Evolutionary conservation across 139 green algal species (phyloP), one percentile per base, ranked within the genome.

Genomic region (Closterium sp.): DNA sequence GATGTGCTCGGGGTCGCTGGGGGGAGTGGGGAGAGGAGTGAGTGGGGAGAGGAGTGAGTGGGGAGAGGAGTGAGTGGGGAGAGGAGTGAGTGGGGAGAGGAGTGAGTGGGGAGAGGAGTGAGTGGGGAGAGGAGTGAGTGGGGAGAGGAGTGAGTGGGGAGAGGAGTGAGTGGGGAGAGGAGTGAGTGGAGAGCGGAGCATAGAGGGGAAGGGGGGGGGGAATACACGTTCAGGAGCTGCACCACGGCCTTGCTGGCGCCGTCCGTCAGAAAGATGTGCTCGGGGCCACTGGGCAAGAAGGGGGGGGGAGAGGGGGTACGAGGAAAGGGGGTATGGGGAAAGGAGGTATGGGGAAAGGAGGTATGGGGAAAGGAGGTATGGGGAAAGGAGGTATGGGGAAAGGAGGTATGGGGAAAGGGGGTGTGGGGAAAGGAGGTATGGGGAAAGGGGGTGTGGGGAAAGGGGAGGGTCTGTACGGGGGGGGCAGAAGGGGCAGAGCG

Each of bases 201-300:
- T 4, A 84, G 69, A 84, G 9, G 30, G 81, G 25, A 86, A 32
- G 21, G 10, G 64, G 64, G 16, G 64, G 64, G 90, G 85, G 38
- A 96, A 93, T 12, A 96, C 84, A 86, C 31, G 8, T 95, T 93
- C 84, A 96, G 64, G 23, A 89, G 32, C 21, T 90, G 86, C 34
- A 64, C 95, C 86, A 98, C 96, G 12, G 94, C 96, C 86, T 96
- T 95, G 84, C 91, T 96, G 31, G 97, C 97, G 33, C 97, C 87
- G 95, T 98, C 89, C 96, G 97, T 98, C 33, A 98, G 91, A 93
- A 96, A 99, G 28, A 99, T 94, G 94, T 97, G 89, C 12, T 98
- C 96, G 6, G 95, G 88, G 92, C 97, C 90, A 85, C 93, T 94
- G 90, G 19, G 64, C 12, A 83, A 16, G 12, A 10, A 83, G 12